Conservation (phyloP, 2,329 filamentous ascomycete species). For the Colletotrichum gigasporum region DNA sequence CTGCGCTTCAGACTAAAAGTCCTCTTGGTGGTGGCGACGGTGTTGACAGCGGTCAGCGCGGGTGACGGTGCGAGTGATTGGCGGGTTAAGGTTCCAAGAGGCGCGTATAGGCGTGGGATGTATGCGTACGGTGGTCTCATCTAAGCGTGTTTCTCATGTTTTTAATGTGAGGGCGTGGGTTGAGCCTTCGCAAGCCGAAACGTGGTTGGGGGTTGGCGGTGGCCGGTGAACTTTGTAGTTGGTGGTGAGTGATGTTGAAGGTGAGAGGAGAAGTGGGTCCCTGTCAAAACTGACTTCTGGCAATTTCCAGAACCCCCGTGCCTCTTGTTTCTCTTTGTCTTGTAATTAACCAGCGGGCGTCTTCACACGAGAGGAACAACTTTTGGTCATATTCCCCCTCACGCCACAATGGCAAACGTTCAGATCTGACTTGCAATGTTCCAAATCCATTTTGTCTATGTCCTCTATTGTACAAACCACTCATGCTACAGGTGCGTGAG, state of each 20-base stretch:
- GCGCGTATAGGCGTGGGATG: constrained; percentile 21
- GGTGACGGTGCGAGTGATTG: constrained; percentile 21
- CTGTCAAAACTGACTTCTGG: constrained; percentile 9
- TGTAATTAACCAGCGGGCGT: neutral
- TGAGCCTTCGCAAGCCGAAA: neutral
- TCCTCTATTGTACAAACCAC: neutral
- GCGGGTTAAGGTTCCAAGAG: constrained; percentile 7
- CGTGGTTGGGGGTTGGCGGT: neutral
- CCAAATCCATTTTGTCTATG: neutral
- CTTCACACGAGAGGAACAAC: neutral
- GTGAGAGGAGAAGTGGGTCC: constrained; percentile 16
- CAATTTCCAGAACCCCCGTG: constrained; percentile 2
- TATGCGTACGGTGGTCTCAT: constrained; percentile 8
- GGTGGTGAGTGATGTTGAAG: neutral
- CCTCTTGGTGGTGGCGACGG: constrained; percentile 1
- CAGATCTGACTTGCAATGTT: neutral
- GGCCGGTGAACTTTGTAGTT: constrained; percentile 3
- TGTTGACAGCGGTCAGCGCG: constrained; percentile 8
- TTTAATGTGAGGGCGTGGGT: neutral
- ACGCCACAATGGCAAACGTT: neutral
- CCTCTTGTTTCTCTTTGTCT: neutral
- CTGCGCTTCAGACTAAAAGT: constrained; percentile 2
- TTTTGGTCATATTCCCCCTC: neutral
- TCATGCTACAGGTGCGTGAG: neutral
- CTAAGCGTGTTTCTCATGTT: neutral